Evolutionary conservation across 2,329 filamentous ascomycete genomes (phyloP).

Genomic region (Ophiostoma novo-ulmi): DNA sequence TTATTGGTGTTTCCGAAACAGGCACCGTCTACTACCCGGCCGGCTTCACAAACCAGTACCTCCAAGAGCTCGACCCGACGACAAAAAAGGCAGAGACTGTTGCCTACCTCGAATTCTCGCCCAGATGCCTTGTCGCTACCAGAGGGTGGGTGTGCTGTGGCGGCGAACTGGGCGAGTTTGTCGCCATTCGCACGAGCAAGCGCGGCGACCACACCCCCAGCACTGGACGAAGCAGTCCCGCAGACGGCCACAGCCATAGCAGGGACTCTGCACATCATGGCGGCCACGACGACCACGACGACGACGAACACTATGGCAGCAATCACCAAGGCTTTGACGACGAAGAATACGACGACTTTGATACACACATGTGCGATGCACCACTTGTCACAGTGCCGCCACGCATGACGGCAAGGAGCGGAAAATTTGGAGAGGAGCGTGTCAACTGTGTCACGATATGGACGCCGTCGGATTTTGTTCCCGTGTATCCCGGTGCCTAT

Average conservation of each 20-base stretch:
- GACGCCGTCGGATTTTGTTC: conserved; percentile 45
- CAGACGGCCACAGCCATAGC: background rate
- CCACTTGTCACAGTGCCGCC: conserved; percentile 21
- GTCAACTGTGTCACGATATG: conserved; percentile 63
- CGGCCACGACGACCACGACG: background rate
- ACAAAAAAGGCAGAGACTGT: conserved; percentile 68
- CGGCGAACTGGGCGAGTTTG: conserved; percentile 82
- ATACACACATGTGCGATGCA: conserved; percentile 14
- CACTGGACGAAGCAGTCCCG: background rate
- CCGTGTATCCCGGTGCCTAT: conserved; percentile 40
- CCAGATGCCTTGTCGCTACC: conserved; percentile 82
- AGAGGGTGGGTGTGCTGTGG: conserved; percentile 88
- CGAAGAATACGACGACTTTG: conserved; percentile 25
- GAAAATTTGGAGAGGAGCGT: conserved; percentile 54
- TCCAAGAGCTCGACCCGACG: conserved; percentile 64
- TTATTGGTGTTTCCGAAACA: conserved; percentile 74
- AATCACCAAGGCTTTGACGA: conserved; percentile 31
- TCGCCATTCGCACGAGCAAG: conserved; percentile 60
- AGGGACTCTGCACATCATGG: background rate
- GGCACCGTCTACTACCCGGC: conserved; percentile 81
- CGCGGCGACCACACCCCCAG: background rate
- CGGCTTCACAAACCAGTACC: conserved; percentile 58
- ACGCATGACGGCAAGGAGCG: conserved; percentile 42
- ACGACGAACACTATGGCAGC: conserved; percentile 23
- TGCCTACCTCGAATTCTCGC: conserved; percentile 64